Conservation (phyloP, 2,329 filamentous ascomycete species). For the Colletotrichum tabaci region DNA sequence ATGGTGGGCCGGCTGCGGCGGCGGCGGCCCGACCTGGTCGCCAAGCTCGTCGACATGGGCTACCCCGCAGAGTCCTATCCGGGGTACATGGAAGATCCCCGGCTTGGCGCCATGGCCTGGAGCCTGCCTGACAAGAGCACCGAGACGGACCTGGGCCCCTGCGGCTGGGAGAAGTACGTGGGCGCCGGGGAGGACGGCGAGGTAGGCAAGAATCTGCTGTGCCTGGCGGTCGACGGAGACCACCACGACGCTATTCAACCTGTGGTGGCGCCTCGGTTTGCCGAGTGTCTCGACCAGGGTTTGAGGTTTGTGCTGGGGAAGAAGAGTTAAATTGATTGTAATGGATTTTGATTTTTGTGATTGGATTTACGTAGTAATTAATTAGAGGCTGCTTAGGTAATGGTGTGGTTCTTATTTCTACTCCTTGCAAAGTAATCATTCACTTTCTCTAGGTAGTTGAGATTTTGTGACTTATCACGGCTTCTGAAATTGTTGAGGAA, state of each 20-base stretch:
- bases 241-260: constrained; percentile 5
- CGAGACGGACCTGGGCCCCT: not conserved
- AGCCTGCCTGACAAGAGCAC: constrained; percentile 11
- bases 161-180: constrained; percentile 6
- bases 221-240: constrained; percentile 10
- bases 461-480: no score
- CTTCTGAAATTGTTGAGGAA: no score
- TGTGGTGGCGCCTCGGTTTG: not conserved
- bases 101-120: constrained; percentile 19
- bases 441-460: no score
- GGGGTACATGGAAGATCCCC: constrained; percentile 17
- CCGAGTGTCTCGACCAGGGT: constrained; percentile 8
- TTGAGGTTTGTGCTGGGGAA: constrained; percentile 10
- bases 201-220: not conserved
- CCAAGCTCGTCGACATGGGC: constrained; percentile 12
- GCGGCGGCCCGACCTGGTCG: not conserved
- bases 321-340: not conserved
- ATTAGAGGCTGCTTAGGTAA: not conserved
- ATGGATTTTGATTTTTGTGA: no score
- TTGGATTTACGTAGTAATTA: no score
- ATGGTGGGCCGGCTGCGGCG: constrained; percentile 11
- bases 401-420: no score
- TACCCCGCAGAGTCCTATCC: constrained; percentile 17
- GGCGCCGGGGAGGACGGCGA: constrained; percentile 1
- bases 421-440: no score